These are phyloP conservation scores for Galeopsis tetrahit DNA, from an alignment of 257 asterid species.

Conservation along the genomic window DNA sequence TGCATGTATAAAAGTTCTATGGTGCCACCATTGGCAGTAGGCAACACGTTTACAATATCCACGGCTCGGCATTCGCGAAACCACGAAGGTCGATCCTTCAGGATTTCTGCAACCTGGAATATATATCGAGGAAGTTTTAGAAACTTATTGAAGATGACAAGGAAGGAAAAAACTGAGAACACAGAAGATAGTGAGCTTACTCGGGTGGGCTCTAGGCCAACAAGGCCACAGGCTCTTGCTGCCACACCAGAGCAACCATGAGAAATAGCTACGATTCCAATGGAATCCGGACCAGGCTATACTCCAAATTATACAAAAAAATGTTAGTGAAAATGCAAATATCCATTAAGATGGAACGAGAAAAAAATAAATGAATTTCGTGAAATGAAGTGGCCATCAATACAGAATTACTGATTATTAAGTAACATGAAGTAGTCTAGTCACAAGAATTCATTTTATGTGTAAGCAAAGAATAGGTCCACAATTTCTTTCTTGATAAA, in stretches of 20 bases:
- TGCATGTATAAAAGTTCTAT: constrained; percentile 92
- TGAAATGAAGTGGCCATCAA: neutral
- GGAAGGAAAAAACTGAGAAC: neutral
- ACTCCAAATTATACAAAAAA: constrained; percentile 30
- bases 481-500: neutral
- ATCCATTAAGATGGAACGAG: constrained; percentile 21
- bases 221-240: constrained; percentile 95
- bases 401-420: neutral
- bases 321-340: neutral
- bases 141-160: neutral
- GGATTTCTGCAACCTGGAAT: constrained; percentile 87
- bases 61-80: constrained; percentile 93
- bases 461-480: neutral
- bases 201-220: constrained; percentile 91
- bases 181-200: constrained; percentile 44
- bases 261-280: constrained; percentile 97
- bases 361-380: too few relatives aligned
- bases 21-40: constrained; percentile 98
- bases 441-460: neutral
- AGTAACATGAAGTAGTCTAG: neutral
- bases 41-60: constrained; percentile 81
- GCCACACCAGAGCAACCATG: constrained; percentile 99
- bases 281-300: constrained; percentile 99
- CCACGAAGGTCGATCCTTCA: constrained; percentile 96
- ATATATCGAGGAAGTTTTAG: neutral